Evolutionary conservation across 2,329 filamentous ascomycete genomes (phyloP), one percentile per base, ranked within the genome.

Genomic region (Colletotrichum spaethianum): DNA sequence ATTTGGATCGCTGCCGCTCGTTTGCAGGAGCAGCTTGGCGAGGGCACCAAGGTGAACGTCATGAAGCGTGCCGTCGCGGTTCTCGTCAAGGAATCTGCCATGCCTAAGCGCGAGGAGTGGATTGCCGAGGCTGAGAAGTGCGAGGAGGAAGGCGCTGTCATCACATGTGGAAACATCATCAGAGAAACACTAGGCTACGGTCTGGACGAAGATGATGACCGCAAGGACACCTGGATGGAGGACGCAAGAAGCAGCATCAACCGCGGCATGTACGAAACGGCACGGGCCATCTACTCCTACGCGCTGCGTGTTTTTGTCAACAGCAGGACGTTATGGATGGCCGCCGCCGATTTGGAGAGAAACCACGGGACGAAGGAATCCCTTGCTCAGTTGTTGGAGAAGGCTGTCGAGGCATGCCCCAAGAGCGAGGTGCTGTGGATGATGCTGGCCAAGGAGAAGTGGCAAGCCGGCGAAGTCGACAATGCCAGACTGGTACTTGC

Each of bases 61-160:
- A 98, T 99, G 94, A 96, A 96, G 80, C 93, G 94, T 85, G 96
- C 94, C 55, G 91, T 98, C 40, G 94, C 97, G 78, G 92, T 95
- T 26, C 87, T 99, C 40, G 94, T 92, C 46, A 94, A 95, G 78
- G 95, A 97, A 78, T 95, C 94, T 36, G 96, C 96, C 14, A 99
- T 99, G 97, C 90, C 96, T 48, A 97, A 97, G 82, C 92, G 97
- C 50, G 96, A 99, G 80, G 95, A 98, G 76, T 99, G 96, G 96
- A 97, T 99, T 64, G 88, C 90, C 6, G 95, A 98, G 81, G 97
- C 96, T 0, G 96, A 99, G 81, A 93, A 93, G 74, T 98, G 96
- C 79, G 96, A 99, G 82, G 93, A 94, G 69, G 96, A 98, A 80
- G 95, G 94, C 8, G 95, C 95, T 20, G 86, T 93, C 14, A 86